These are phyloP conservation scores for Flueggea neowawraea DNA, from an alignment of 441 rosid genomes.

Conservation along the genomic window DNA sequence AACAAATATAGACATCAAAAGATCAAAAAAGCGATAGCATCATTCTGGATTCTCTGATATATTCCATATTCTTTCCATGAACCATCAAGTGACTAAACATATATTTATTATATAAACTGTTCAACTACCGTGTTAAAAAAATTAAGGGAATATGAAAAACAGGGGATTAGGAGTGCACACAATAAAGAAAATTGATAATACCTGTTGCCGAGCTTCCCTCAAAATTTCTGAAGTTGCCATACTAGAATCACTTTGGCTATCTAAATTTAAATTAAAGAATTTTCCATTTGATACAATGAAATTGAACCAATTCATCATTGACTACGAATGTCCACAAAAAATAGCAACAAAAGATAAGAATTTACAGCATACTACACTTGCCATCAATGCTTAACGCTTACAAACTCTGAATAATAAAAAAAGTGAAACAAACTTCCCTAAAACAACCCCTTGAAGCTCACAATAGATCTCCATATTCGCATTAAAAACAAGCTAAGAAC, in stretches of 20 bases:
- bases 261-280: slow-evolving; percentile 47
- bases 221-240: slow-evolving; percentile 57
- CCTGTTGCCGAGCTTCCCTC: slow-evolving; percentile 80
- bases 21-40: background rate
- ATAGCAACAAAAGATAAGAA: background rate
- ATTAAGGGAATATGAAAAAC: too few relatives aligned
- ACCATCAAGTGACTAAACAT: too few relatives aligned
- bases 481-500: background rate
- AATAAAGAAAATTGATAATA: slow-evolving; percentile 21
- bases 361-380: background rate
- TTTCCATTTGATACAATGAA: slow-evolving; percentile 9
- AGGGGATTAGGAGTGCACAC: background rate
- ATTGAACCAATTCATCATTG: background rate
- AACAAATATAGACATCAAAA: background rate
- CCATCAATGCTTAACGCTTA: too few relatives aligned
- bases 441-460: background rate
- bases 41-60: too few relatives aligned
- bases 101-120: too few relatives aligned
- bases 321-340: background rate
- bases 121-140: too few relatives aligned
- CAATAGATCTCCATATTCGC: background rate
- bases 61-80: too few relatives aligned
- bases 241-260: slow-evolving; percentile 87
- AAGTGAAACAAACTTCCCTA: background rate
- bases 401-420: too few relatives aligned